Percentiles rank a stretch among this genome's conserved stretches.
Evolutionary conservation across 495 filamentous ascomycete genomes (phyloP).

Genomic region (Hypoxylon rickii): DNA sequence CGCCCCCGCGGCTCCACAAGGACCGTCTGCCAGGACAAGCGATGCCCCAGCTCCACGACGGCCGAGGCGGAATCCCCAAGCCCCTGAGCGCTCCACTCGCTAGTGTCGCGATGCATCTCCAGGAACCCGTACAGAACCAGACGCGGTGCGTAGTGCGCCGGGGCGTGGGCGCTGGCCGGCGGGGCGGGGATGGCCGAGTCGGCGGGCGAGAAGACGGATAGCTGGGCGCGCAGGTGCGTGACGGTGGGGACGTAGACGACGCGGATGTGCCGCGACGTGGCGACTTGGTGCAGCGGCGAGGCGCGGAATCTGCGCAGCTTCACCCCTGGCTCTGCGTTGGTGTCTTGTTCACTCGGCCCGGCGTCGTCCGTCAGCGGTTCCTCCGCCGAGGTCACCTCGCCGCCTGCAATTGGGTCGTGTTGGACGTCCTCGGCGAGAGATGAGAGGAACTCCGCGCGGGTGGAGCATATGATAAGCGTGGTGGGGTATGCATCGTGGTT

Average conservation of each 20-base stretch:
- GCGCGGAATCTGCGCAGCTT: constrained; percentile 49
- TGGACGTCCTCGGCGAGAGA: constrained; percentile 44
- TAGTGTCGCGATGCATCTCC: constrained; percentile 68
- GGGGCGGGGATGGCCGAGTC: constrained; percentile 34
- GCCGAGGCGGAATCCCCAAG: constrained; percentile 69
- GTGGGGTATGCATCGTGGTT: constrained; percentile 56
- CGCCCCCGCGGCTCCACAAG: constrained; percentile 39
- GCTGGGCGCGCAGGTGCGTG: constrained; percentile 75
- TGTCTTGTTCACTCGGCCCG: not conserved
- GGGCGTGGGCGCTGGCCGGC: constrained; percentile 9
- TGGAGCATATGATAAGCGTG: constrained; percentile 72
- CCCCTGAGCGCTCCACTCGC: constrained; percentile 84
- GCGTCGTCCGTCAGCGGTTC: no score
- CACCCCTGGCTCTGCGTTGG: constrained; percentile 3
- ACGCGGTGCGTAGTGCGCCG: constrained; percentile 31
- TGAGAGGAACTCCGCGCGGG: constrained; percentile 64
- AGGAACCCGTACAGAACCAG: constrained; percentile 71
- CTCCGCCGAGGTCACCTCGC: not conserved
- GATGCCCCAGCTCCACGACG: constrained; percentile 66
- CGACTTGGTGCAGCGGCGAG: constrained; percentile 70
- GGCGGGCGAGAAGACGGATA: constrained; percentile 57
- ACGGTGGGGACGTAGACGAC: constrained; percentile 74
- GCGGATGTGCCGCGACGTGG: constrained; percentile 67
- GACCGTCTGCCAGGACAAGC: constrained; percentile 41
- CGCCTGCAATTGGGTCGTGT: not conserved